These are phyloP conservation scores for Rhododendron mucronatum DNA, from an alignment of 148 eudicot species.

Conservation along the genomic window DNA sequence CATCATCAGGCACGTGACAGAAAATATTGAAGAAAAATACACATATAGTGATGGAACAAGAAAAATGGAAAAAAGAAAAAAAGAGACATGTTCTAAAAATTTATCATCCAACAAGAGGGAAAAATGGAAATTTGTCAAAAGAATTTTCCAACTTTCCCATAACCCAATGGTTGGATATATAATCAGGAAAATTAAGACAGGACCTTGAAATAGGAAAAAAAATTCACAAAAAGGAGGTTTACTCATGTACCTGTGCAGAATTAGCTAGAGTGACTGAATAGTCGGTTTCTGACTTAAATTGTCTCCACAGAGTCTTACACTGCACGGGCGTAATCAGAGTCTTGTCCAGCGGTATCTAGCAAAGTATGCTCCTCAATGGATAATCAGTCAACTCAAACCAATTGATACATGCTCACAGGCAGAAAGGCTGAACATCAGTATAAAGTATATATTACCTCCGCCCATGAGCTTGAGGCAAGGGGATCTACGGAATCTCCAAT, in stretches of 20 bases:
- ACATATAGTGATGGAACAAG: neutral
- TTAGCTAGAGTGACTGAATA: conserved; percentile 35
- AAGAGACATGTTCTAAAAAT: neutral
- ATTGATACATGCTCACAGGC: neutral
- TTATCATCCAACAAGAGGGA: neutral
- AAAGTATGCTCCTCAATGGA: neutral
- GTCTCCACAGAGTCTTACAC: conserved; percentile 46
- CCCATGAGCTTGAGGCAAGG: conserved; percentile 37
- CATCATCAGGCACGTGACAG: neutral
- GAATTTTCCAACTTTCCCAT: neutral
- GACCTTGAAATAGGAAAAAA: neutral
- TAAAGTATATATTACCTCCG: conserved; percentile 23
- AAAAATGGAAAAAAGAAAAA: neutral
- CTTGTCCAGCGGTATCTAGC: conserved; percentile 23
- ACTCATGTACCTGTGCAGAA: conserved; percentile 31
- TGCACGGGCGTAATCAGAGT: conserved; percentile 40
- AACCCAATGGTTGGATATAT: neutral
- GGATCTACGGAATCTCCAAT: conserved; percentile 22
- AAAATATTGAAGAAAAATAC: neutral
- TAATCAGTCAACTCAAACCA: conserved; percentile 1
- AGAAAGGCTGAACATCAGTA: neutral
- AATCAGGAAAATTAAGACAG: neutral
- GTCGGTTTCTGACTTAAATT: conserved; percentile 38
- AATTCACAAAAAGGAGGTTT: neutral
- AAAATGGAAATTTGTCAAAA: neutral